Conservation (phyloP, 208 protist genomes). For the Phytomonas sp. region DNA sequence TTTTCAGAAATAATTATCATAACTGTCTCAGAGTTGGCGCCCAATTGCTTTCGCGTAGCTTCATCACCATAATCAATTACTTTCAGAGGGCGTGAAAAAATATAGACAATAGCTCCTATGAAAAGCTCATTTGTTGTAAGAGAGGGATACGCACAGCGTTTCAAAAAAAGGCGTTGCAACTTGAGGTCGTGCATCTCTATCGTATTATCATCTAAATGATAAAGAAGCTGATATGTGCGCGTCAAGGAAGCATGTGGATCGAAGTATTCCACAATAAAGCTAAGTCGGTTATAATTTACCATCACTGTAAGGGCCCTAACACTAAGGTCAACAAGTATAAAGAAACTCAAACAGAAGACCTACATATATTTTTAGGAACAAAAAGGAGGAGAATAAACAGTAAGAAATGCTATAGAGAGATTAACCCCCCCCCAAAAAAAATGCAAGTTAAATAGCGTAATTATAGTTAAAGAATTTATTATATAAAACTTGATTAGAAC, state of each 20-base stretch:
- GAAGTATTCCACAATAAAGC: constrained; percentile 86
- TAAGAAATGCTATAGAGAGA: background rate
- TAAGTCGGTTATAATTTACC: constrained; percentile 42
- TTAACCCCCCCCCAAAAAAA: background rate
- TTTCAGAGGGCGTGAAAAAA: constrained; percentile 90
- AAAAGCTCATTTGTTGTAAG: constrained; percentile 82
- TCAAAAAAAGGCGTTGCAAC: constrained; percentile 88
- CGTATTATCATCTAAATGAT: constrained; percentile 80
- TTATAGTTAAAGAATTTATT: background rate
- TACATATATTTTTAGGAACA: background rate
- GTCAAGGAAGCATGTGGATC: constrained; percentile 84
- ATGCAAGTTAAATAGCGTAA: background rate
- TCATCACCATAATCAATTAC: constrained; percentile 90
- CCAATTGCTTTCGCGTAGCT: constrained; percentile 62
- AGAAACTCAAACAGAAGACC: background rate
- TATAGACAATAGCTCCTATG: constrained; percentile 85
- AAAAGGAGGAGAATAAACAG: background rate
- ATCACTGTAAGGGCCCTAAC: constrained; percentile 17
- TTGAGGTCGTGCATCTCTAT: constrained; percentile 95
- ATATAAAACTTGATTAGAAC: background rate
- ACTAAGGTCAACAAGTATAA: background rate
- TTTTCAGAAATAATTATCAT: constrained; percentile 52
- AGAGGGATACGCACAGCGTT: constrained; percentile 82
- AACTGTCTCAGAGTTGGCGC: constrained; percentile 41
- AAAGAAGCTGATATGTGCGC: constrained; percentile 88